Evolutionary conservation across 805 yeast species (phyloP).

Genomic region (Starmerella bombicola): DNA sequence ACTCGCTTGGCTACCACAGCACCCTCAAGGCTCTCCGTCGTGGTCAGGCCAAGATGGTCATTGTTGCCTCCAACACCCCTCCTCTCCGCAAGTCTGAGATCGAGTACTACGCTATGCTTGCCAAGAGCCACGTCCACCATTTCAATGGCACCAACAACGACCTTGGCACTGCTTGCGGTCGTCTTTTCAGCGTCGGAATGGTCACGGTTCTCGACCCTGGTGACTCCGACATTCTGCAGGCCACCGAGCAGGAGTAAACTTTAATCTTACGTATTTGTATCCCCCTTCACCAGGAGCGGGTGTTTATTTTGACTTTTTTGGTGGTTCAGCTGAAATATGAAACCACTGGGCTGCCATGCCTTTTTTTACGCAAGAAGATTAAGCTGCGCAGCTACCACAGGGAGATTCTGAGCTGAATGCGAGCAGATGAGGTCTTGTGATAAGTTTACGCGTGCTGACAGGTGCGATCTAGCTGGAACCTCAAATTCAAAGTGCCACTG

Average conservation of each 20-base stretch:
- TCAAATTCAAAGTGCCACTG: no score
- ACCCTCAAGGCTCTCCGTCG: constrained; percentile 96
- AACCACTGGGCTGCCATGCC: no score
- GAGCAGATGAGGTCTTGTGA: no score
- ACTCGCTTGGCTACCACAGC: constrained; percentile 98
- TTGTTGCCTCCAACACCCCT: constrained; percentile 99
- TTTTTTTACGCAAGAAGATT: no score
- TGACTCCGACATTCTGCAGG: constrained; percentile 90
- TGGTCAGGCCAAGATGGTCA: constrained; percentile 96
- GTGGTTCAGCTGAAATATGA: no score
- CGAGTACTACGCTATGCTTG: constrained; percentile 99
- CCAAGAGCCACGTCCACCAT: constrained; percentile 95
- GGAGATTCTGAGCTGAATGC: no score
- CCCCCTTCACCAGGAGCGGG: no score
- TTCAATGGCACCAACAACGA: constrained; percentile 99
- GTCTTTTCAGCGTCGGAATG: constrained; percentile 99
- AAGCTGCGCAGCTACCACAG: no score
- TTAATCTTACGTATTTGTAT: no score
- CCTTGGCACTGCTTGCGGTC: constrained; percentile 99
- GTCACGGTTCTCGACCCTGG: constrained; percentile 94
- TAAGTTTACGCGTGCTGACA: no score
- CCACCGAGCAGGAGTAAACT: constrained; percentile 23
- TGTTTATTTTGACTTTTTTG: no score
- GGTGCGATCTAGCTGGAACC: no score
- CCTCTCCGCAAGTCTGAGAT: constrained; percentile 98